Conservation (phyloP, 2,329 filamentous ascomycete genomes). For the Cryphonectria nitschkei region DNA sequence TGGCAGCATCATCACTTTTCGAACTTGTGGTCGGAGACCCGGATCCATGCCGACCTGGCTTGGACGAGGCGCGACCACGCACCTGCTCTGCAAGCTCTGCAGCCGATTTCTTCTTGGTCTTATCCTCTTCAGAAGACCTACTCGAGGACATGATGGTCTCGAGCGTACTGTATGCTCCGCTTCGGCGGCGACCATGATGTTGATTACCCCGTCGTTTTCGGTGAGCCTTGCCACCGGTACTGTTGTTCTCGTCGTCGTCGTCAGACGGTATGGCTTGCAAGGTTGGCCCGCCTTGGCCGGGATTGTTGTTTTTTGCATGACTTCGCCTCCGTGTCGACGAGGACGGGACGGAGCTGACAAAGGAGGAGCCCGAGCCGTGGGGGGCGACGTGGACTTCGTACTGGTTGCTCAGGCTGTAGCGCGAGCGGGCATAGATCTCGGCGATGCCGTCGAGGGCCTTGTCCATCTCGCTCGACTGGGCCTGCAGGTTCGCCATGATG, state of each 20-base stretch:
- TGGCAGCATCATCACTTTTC: constrained; percentile 30
- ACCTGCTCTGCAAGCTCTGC: constrained; percentile 59
- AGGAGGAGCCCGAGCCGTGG: constrained; percentile 60
- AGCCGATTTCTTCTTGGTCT: constrained; percentile 62
- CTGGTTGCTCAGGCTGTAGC: constrained; percentile 68
- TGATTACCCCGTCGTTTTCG: constrained; percentile 41
- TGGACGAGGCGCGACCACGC: constrained; percentile 50
- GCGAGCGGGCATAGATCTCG: constrained; percentile 67
- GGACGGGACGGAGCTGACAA: constrained; percentile 39
- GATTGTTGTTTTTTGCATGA: constrained; percentile 31
- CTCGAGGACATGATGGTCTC: constrained; percentile 71
- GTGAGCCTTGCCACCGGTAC: constrained; percentile 37
- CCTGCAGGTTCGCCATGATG: constrained; percentile 59
- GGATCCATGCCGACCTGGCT: constrained; percentile 36
- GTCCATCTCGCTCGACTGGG: constrained; percentile 46
- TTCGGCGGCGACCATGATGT: constrained; percentile 46
- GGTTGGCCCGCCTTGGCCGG: constrained; percentile 52
- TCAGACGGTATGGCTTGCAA: constrained; percentile 61
- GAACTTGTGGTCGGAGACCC: constrained; percentile 33
- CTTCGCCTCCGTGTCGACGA: constrained; percentile 31
- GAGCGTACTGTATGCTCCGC: constrained; percentile 62
- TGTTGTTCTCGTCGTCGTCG: constrained; percentile 55
- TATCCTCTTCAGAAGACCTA: constrained; percentile 65
- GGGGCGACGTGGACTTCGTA: constrained; percentile 68
- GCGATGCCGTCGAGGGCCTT: constrained; percentile 66